phyloP scores from a whole-genome alignment of 306 rosid genomes.

The Lathyrus tuberosus region DNA sequence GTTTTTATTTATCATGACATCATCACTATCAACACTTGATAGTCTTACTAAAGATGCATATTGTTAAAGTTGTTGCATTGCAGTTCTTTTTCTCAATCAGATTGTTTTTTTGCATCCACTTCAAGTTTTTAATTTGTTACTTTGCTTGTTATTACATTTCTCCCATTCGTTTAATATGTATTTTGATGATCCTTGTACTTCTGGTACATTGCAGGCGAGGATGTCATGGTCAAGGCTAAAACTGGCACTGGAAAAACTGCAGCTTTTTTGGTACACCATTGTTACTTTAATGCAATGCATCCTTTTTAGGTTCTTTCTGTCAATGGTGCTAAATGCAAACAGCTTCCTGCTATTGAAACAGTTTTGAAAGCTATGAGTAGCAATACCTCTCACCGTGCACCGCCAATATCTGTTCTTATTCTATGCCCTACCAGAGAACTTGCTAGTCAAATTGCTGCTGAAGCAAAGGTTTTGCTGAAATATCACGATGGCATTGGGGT shows the following conservation, averaged over 20 bases:
- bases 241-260: conserved; percentile 94
- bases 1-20: conserved; percentile 1
- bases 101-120: conserved; percentile 1
- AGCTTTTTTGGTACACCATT: conserved; percentile 78
- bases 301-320: conserved; percentile 25
- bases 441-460: conserved; percentile 91
- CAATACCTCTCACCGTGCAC: conserved; percentile 58
- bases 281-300: conserved; percentile 28
- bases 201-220: conserved; percentile 62
- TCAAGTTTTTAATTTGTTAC: conserved; percentile 4
- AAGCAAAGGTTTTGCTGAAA: conserved; percentile 73
- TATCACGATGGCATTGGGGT: conserved; percentile 79
- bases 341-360: conserved; percentile 99
- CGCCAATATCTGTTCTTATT: conserved; percentile 74
- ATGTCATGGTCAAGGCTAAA: conserved; percentile 89
- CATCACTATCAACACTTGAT: not conserved
- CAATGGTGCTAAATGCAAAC: conserved; percentile 60
- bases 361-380: conserved; percentile 69
- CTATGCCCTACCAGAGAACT: conserved; percentile 98
- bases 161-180: conserved; percentile 14
- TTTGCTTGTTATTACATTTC: conserved; percentile 19
- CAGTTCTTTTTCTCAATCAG: not conserved
- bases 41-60: conserved; percentile 21
- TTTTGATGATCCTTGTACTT: conserved; percentile 27
- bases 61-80: not conserved